Base-by-base conservation (phyloP, 129 eudicot species). In the Escallonia herrerae region DNA sequence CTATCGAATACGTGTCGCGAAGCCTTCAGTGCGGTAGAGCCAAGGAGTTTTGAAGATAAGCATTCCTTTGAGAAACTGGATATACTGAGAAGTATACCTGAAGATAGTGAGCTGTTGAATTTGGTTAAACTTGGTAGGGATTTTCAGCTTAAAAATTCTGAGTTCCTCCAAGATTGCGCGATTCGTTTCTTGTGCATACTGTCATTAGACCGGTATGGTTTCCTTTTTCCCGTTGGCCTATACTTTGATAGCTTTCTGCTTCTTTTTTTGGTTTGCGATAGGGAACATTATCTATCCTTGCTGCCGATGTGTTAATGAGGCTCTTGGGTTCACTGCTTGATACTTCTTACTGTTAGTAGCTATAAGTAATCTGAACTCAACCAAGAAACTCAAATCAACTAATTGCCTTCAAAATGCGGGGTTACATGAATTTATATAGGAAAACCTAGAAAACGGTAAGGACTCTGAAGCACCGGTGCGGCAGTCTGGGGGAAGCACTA, bases 131-230 rank as follows among this genome's bases (percentile, higher is more conserved):
- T 83, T 66, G 77, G 90, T 70, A 82, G 93, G 76, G 77, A 82
- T 80, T 94, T 95, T 41, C 86, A 93, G 77, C 79, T 86, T 8
- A 83, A 83, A 77, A 86, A 94, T 80, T 76, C 83, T 58, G 99
- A 89, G 79, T 91, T 89, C 77, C 87, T 94, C 53, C 95, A 82
- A 74, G 99, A 94, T 72, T 94, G 90, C 80, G 97, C 95, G 9
- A 84, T 84, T 56, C 96, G 99, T 65, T 94, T 94, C 82, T 71
- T 94, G 87, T 94, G 99, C 82, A 95, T 89, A 56, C 70, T 94
- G 85, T 83, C 97, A 67, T 76, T 94, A 43, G 99, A 94, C 68
- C 96, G 99, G 97, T 90, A 90, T 64, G 79, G 14, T 43, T 68
- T 69, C 61, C 4, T 65, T 13, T 49, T 55, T 55, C 56, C 47